Percentiles rank a stretch among this genome's conserved stretches.
Conservation (phyloP, 345 rosid genomes). For the Toxicodendron radicans region DNA sequence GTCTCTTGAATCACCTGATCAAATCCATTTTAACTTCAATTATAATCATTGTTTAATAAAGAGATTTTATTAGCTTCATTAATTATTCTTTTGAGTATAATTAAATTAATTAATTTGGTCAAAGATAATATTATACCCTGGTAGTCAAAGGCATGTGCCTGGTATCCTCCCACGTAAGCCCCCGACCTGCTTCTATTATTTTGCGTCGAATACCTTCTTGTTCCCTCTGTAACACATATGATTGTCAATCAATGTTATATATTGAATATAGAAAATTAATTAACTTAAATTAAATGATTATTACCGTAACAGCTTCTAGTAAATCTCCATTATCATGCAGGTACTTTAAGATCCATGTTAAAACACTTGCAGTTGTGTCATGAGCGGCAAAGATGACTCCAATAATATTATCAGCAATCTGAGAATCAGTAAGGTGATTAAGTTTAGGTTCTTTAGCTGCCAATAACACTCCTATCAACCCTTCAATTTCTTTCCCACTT, state of each 20-base stretch:
- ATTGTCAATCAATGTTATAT: neutral
- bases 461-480: slow-evolving; percentile 61
- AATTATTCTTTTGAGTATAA: neutral
- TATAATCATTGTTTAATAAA: neutral
- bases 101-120: neutral
- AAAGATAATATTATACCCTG: slow-evolving; percentile 44
- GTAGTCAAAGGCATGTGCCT: slow-evolving; percentile 81
- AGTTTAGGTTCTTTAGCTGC: slow-evolving; percentile 46
- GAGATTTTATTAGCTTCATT: neutral
- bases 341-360: slow-evolving; percentile 89
- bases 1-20: slow-evolving; percentile 94
- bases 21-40: neutral
- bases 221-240: slow-evolving; percentile 50
- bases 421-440: slow-evolving; percentile 60
- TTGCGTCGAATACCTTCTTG: slow-evolving; percentile 56
- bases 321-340: slow-evolving; percentile 62
- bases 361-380: slow-evolving; percentile 87
- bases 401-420: slow-evolving; percentile 86
- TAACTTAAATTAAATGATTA: neutral
- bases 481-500: slow-evolving; percentile 46
- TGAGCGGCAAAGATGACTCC: slow-evolving; percentile 95
- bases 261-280: too few species aligned
- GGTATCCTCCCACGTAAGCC: slow-evolving; percentile 88
- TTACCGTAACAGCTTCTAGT: slow-evolving; percentile 68
- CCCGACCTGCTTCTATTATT: slow-evolving; percentile 48